Evolutionary conservation across 768 basidiomycete species (phyloP).

Genomic region (Kwoniella pini): DNA sequence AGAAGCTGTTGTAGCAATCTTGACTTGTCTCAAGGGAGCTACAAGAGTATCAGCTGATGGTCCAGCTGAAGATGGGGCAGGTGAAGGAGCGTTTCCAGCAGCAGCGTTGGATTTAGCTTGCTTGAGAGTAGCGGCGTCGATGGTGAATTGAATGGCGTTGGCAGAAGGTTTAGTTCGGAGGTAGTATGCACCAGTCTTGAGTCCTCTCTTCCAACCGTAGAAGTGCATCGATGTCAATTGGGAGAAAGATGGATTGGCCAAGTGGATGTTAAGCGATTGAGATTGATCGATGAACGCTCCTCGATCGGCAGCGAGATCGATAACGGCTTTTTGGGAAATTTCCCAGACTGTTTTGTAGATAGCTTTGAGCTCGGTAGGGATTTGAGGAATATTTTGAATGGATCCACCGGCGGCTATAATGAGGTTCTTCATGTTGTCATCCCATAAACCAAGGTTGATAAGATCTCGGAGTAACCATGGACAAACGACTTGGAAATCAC

Average conservation of each 20-base stretch:
- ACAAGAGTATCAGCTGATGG: slow-evolving; percentile 31
- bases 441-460: slow-evolving; percentile 91
- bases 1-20: slow-evolving; percentile 42
- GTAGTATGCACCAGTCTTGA: slow-evolving; percentile 98
- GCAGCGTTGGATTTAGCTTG: slow-evolving; percentile 44
- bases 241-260: slow-evolving; percentile 81
- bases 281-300: slow-evolving; percentile 96
- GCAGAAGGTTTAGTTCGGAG: slow-evolving; percentile 91
- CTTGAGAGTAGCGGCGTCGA: slow-evolving; percentile 74
- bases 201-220: slow-evolving; percentile 99
- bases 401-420: slow-evolving; percentile 90
- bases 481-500: slow-evolving; percentile 99
- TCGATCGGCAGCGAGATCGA: slow-evolving; percentile 97
- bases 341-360: slow-evolving; percentile 99
- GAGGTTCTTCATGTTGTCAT: slow-evolving; percentile 98
- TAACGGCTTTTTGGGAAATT: slow-evolving; percentile 96
- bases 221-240: slow-evolving; percentile 64
- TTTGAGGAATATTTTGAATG: slow-evolving; percentile 76
- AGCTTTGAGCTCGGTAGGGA: slow-evolving; percentile 88
- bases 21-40: slow-evolving; percentile 43
- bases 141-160: slow-evolving; percentile 96
- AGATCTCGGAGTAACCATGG: slow-evolving; percentile 99
- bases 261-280: slow-evolving; percentile 90
- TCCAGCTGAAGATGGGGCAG: slow-evolving; percentile 11
- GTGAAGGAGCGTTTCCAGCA: slow-evolving; percentile 18